Conservation (phyloP, 352 stramenopile species). For the Phytophthora sp. region DNA sequence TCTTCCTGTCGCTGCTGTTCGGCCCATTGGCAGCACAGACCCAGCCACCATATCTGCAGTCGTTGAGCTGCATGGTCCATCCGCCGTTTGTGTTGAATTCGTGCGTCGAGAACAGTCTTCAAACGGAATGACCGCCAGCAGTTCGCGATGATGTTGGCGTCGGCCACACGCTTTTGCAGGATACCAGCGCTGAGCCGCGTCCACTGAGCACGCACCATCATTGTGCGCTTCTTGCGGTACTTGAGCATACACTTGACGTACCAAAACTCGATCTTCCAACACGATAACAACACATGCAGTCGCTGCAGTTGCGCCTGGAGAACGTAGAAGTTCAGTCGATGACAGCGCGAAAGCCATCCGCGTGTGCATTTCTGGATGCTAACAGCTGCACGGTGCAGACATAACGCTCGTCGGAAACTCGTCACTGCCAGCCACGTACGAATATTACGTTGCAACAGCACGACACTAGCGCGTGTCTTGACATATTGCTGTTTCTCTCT, state of each 20-base stretch:
- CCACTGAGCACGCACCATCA: conserved; percentile 43
- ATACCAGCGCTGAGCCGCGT: conserved; percentile 39
- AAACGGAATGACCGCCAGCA: conserved; percentile 46
- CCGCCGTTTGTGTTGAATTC: conserved; percentile 30
- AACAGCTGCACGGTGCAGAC: conserved; percentile 32
- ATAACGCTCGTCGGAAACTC: conserved; percentile 28
- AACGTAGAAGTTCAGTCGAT: conserved; percentile 52
- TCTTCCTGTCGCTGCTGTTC: conserved; percentile 31
- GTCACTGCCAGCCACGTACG: conserved; percentile 23
- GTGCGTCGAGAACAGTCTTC: conserved; percentile 23
- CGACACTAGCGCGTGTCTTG: conserved; percentile 6
- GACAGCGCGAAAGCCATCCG: conserved; percentile 42
- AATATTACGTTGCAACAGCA: conserved; percentile 27
- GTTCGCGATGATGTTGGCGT: conserved; percentile 36
- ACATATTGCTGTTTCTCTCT: conserved; percentile 25
- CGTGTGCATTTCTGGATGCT: conserved; percentile 57
- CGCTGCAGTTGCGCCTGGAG: conserved; percentile 45
- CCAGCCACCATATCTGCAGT: conserved; percentile 57
- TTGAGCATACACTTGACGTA: conserved; percentile 32
- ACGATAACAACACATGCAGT: conserved; percentile 46
- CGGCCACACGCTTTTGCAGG: conserved; percentile 29
- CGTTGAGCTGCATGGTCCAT: conserved; percentile 22
- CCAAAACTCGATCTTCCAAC: conserved; percentile 65
- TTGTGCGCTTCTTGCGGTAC: conserved; percentile 32
- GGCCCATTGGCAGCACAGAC: conserved; percentile 45